Percentiles rank a stretch among this genome's conserved stretches.
Evolutionary conservation across 805 yeast genomes (phyloP).

Genomic region (Suhomyces pyralidae): DNA sequence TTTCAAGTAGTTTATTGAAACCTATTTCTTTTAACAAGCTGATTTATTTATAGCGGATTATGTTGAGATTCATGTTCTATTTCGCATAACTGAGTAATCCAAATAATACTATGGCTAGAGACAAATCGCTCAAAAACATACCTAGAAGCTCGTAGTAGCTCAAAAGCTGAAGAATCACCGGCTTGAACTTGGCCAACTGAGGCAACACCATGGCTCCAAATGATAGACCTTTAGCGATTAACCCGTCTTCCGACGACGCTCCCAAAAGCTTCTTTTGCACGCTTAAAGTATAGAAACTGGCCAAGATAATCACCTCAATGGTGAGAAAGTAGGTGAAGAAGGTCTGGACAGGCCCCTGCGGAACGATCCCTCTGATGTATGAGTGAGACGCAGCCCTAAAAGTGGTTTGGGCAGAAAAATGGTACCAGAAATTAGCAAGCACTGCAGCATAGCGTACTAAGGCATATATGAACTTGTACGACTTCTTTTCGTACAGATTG

Average conservation of each 20-base stretch:
- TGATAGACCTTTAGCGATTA: conserved; percentile 26
- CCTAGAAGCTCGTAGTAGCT: conserved; percentile 37
- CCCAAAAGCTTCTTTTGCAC: conserved; percentile 22
- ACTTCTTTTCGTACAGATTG: conserved; percentile 29
- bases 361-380: conserved; percentile 21
- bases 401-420: conserved; percentile 18
- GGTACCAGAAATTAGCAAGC: conserved; percentile 33
- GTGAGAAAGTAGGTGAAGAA: conserved; percentile 30
- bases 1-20: no score
- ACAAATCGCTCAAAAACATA: conserved; percentile 36
- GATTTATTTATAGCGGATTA: no score
- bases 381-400: conserved; percentile 27
- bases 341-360: conserved; percentile 9
- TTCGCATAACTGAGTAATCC: conserved; percentile 29
- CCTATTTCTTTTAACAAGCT: no score
- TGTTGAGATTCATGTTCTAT: neutral
- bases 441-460: conserved; percentile 26
- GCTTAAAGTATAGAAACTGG: conserved; percentile 31
- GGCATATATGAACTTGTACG: conserved; percentile 32
- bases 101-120: conserved; percentile 36
- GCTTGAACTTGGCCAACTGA: conserved; percentile 25
- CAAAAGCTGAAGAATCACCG: conserved; percentile 24
- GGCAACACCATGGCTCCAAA: conserved; percentile 37
- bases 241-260: conserved; percentile 22
- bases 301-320: conserved; percentile 30